phyloP scores from a whole-genome alignment of 441 rosid genomes.

The Viola pubescens region DNA sequence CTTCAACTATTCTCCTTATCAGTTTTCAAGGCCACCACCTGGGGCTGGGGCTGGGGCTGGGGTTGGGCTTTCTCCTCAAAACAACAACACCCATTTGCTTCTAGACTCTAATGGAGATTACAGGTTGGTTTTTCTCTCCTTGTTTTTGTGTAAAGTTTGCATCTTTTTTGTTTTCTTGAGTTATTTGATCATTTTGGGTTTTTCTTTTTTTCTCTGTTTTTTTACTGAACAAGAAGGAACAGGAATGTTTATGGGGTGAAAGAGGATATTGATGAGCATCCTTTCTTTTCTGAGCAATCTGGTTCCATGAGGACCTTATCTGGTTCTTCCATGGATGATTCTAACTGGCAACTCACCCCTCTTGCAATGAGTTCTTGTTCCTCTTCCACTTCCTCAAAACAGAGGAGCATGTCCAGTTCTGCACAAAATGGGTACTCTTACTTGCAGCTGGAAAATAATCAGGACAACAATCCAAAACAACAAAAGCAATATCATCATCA shows the following conservation, averaged over 20 bases:
- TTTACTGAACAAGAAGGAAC: conserved; percentile 26
- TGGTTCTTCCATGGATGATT: conserved; percentile 51
- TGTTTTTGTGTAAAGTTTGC: neutral
- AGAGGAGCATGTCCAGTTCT: conserved; percentile 36
- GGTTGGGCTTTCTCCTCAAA: conserved; percentile 27
- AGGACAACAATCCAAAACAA: conserved; percentile 22
- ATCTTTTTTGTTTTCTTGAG: neutral
- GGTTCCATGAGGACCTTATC: conserved; percentile 58
- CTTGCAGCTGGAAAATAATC: conserved; percentile 50
- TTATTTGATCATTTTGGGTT: neutral
- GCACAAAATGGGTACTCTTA: conserved; percentile 43
- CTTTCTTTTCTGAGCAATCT: conserved; percentile 65
- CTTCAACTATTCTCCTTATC: conserved; percentile 18
- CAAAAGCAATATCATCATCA: conserved; percentile 31
- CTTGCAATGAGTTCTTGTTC: conserved; percentile 53
- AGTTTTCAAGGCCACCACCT: conserved; percentile 18
- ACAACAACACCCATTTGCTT: conserved; percentile 30
- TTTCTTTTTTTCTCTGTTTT: conserved; percentile 6
- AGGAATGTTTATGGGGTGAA: conserved; percentile 47
- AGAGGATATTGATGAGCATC: conserved; percentile 56
- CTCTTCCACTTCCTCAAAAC: conserved; percentile 41
- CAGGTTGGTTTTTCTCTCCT: conserved; percentile 34
- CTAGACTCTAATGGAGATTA: conserved; percentile 42
- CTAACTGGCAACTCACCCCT: conserved; percentile 56
- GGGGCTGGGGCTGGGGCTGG: too few relatives aligned